phyloP scores from a whole-genome alignment of 108 stramenopile species.

The Cyclotella choctawhatcheeana region DNA sequence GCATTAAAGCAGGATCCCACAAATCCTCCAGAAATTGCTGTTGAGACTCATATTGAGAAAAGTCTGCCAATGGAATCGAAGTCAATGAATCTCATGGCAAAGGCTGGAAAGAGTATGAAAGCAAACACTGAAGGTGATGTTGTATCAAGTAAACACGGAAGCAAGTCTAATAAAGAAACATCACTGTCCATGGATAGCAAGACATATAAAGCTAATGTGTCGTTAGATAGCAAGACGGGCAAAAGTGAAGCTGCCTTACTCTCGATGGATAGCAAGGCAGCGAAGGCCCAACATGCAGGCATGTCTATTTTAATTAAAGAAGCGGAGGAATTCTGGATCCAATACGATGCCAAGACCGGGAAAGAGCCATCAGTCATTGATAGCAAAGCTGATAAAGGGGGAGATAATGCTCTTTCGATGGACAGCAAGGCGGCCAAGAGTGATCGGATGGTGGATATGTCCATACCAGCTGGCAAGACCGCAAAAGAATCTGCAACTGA shows the following conservation, averaged over 20 bases:
- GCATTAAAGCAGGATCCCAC: neutral
- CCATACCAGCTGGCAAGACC: conserved; percentile 1
- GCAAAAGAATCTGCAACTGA: neutral
- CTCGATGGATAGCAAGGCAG: neutral
- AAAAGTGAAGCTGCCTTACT: neutral
- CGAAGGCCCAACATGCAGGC: neutral
- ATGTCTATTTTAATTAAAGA: neutral
- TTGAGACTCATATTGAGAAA: neutral
- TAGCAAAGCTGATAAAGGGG: neutral
- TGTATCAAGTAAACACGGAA: neutral
- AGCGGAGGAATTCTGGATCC: conserved; percentile 1
- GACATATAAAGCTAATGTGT: neutral
- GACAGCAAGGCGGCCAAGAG: conserved; percentile 2
- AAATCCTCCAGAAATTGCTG: neutral
- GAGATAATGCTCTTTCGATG: neutral
- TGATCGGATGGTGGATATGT: neutral
- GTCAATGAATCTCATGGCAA: conserved; percentile 12
- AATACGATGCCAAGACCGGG: neutral
- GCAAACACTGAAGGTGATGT: too few species aligned
- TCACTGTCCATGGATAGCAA: neutral
- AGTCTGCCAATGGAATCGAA: neutral
- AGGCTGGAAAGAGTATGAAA: too few species aligned
- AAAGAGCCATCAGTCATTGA: neutral
- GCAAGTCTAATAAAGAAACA: neutral
- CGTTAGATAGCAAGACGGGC: neutral